phyloP scores from a whole-genome alignment of 257 asterid species.

The Solanum chmielewskii region DNA sequence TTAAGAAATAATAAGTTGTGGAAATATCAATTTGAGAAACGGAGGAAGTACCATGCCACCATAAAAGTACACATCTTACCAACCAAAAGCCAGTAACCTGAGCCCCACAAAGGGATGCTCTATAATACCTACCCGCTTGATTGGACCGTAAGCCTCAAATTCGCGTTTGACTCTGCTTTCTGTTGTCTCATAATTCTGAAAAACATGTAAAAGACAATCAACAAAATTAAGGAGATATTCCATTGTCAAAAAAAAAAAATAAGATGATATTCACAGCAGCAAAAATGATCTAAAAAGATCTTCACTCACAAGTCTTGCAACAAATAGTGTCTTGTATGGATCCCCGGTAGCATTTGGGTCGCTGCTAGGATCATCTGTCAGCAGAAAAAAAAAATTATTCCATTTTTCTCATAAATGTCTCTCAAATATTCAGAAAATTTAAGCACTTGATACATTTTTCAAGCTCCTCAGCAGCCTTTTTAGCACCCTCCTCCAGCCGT shows the following conservation, averaged over 20 bases:
- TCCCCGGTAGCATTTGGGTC: slow-evolving; percentile 85
- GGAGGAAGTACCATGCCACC: slow-evolving; percentile 5
- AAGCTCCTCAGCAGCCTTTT: slow-evolving; percentile 83
- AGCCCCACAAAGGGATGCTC: slow-evolving; percentile 54
- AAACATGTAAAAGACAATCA: slow-evolving; percentile 2
- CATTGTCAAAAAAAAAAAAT: not conserved
- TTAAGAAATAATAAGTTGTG: not conserved
- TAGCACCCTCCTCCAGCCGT: slow-evolving; percentile 87
- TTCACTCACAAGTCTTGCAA: slow-evolving; percentile 83
- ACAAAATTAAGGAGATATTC: not conserved
- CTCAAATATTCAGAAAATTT: not conserved
- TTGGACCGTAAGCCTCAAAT: slow-evolving; percentile 96
- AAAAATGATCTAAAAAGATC: not conserved
- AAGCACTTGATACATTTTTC: slow-evolving; percentile 47
- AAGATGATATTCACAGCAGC: not conserved
- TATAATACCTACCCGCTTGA: slow-evolving; percentile 98
- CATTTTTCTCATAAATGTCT: not conserved
- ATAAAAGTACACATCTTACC: slow-evolving; percentile 60
- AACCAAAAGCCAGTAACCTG: slow-evolving; percentile 59
- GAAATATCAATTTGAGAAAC: not conserved
- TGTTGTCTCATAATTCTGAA: slow-evolving; percentile 83
- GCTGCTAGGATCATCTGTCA: slow-evolving; percentile 76
- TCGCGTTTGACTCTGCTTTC: slow-evolving; percentile 95
- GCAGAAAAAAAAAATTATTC: not conserved
- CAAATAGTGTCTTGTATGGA: slow-evolving; percentile 92